phyloP scores from a whole-genome alignment of 2,329 filamentous ascomycete species.

The Cordyceps fumosorosea region DNA sequence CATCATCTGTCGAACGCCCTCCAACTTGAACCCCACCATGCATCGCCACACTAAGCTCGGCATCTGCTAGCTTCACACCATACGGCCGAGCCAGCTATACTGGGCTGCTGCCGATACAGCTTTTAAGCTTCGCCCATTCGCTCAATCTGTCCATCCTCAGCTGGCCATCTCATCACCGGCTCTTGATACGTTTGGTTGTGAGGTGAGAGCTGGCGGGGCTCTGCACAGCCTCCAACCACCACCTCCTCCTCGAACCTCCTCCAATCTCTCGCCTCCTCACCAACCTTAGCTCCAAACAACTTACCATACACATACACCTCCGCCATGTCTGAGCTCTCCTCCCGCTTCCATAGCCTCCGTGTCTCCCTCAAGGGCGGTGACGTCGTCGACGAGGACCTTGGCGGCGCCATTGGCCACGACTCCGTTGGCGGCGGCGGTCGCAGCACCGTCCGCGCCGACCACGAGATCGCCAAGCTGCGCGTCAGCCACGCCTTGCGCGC shows the following conservation, averaged over 20 bases:
- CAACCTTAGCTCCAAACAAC: neutral
- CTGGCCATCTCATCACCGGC: neutral
- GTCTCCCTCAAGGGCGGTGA: slow-evolving; percentile 25
- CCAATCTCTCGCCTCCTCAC: neutral
- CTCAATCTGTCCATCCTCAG: neutral
- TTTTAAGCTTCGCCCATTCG: neutral
- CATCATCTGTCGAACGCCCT: neutral
- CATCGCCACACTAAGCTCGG: slow-evolving; percentile 1
- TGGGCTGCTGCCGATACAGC: neutral
- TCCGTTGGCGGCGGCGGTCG: slow-evolving; percentile 56
- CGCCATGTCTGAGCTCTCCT: slow-evolving; percentile 16
- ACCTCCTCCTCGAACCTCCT: neutral
- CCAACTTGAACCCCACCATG: neutral
- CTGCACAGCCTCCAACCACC: neutral
- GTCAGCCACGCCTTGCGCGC: slow-evolving; percentile 53
- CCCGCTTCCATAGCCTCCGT: slow-evolving; percentile 13
- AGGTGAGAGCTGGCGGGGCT: neutral
- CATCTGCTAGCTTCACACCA: neutral
- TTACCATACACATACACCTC: neutral
- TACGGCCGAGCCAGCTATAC: neutral
- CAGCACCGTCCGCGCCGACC: slow-evolving; percentile 37
- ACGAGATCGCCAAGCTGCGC: slow-evolving; percentile 46
- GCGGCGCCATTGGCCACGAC: slow-evolving; percentile 43
- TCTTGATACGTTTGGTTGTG: neutral
- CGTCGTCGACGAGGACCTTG: slow-evolving; percentile 44